Evolutionary conservation across 345 rosid species (phyloP).

Genomic region (Raphanus sativus): DNA sequence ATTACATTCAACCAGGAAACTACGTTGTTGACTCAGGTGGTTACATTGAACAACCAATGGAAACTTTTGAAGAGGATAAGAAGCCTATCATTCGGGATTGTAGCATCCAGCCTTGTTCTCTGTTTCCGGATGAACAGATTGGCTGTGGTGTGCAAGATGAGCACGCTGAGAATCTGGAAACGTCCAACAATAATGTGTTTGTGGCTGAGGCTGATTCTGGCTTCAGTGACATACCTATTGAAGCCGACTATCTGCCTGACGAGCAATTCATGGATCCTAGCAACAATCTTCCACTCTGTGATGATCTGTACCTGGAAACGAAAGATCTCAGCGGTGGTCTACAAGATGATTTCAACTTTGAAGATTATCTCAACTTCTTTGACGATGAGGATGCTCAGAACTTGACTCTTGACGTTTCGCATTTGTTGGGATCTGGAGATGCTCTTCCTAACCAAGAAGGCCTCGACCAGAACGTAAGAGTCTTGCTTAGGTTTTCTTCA

Average conservation of each 20-base stretch:
- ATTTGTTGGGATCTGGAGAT: slow-evolving; percentile 39
- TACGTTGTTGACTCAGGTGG: slow-evolving; percentile 37
- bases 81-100: slow-evolving; percentile 52
- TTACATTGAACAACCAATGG: slow-evolving; percentile 38
- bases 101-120: slow-evolving; percentile 40
- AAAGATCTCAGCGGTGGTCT: slow-evolving; percentile 63
- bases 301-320: slow-evolving; percentile 62
- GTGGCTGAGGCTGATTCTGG: slow-evolving; percentile 42
- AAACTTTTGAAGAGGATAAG: slow-evolving; percentile 48
- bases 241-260: slow-evolving; percentile 43
- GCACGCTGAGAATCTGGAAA: slow-evolving; percentile 40
- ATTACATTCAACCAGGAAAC: slow-evolving; percentile 25
- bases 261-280: slow-evolving; percentile 57
- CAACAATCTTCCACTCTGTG: slow-evolving; percentile 43
- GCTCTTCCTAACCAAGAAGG: slow-evolving; percentile 37
- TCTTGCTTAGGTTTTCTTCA: neutral
- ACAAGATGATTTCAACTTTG: slow-evolving; percentile 57
- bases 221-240: slow-evolving; percentile 43
- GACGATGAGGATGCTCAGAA: slow-evolving; percentile 50
- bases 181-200: slow-evolving; percentile 48
- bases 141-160: slow-evolving; percentile 47
- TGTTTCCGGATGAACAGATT: slow-evolving; percentile 43
- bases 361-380: slow-evolving; percentile 69
- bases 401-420: slow-evolving; percentile 55
- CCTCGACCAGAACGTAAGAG: slow-evolving; percentile 42